phyloP scores from a whole-genome alignment of 2,329 filamentous ascomycete genomes.

The Pestalotiopsis sp. region DNA sequence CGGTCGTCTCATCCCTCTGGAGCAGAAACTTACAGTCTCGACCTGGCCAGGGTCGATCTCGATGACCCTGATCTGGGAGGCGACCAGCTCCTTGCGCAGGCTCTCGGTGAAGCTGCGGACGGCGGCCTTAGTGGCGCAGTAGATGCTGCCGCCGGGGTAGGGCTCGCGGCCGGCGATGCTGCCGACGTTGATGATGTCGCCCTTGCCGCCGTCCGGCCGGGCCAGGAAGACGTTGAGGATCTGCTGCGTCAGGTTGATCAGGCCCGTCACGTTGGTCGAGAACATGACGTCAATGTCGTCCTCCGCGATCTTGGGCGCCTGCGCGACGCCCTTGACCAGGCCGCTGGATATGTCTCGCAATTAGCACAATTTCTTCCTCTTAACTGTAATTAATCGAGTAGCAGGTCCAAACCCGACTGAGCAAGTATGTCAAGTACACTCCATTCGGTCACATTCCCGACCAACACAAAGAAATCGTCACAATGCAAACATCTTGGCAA shows the following conservation, averaged over 20 bases:
- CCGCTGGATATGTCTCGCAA: constrained; percentile 59
- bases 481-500: constrained; percentile 18
- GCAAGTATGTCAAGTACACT: not conserved
- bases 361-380: not conserved
- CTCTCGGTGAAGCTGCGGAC: constrained; percentile 74
- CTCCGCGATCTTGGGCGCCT: constrained; percentile 79
- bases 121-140: constrained; percentile 79
- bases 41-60: constrained; percentile 80
- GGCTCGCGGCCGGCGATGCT: constrained; percentile 64
- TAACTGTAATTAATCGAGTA: not conserved
- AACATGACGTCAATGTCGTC: constrained; percentile 90
- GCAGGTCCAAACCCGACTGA: not conserved
- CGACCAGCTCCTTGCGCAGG: constrained; percentile 71
- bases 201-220: constrained; percentile 73
- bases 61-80: constrained; percentile 70
- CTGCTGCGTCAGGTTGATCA: constrained; percentile 96
- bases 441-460: not conserved
- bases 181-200: constrained; percentile 92
- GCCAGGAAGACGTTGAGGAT: constrained; percentile 81
- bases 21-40: constrained; percentile 57
- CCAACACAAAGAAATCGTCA: not conserved
- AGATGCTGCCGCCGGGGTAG: constrained; percentile 75
- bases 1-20: not conserved
- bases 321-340: constrained; percentile 84
- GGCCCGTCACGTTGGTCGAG: constrained; percentile 87